Percentiles rank a stretch among this genome's conserved stretches.
These are phyloP conservation scores for Dioscorea alata DNA, from an alignment of 106 monocot species.

Conservation along the genomic window DNA sequence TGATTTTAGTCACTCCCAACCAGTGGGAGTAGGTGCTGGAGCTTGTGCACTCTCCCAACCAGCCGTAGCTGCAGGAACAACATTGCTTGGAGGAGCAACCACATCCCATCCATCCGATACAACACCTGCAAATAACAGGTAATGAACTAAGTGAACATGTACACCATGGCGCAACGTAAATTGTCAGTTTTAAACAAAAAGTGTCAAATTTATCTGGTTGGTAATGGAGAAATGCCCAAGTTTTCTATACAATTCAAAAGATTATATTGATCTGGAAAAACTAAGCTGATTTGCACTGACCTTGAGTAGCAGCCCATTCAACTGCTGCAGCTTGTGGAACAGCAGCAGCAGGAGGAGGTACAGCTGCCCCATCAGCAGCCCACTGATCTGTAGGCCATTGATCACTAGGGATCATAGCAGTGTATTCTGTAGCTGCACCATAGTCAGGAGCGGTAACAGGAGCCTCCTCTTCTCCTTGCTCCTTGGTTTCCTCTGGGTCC, in stretches of 20 bases:
- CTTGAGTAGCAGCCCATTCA: conserved; percentile 28
- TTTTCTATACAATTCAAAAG: background rate
- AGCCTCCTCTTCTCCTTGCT: conserved; percentile 59
- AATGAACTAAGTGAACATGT: background rate
- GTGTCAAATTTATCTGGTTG: too few species aligned
- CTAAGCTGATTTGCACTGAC: conserved; percentile 1
- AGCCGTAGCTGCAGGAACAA: background rate
- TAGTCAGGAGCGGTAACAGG: conserved; percentile 34
- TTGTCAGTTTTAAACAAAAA: too few species aligned
- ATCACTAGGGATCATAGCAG: conserved; percentile 13
- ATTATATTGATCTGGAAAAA: background rate
- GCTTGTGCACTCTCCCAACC: background rate
- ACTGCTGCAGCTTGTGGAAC: conserved; percentile 18
- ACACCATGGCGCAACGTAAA: background rate
- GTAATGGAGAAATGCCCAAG: too few species aligned
- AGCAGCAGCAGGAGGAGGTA: conserved; percentile 8
- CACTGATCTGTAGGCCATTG: conserved; percentile 37
- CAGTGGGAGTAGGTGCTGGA: conserved; percentile 12
- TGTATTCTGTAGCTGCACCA: conserved; percentile 35
- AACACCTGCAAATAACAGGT: background rate
- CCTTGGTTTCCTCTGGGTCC: conserved; percentile 80
- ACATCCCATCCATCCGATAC: conserved; percentile 37
- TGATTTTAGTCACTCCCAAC: conserved; percentile 13
- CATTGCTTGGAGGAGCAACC: conserved; percentile 18
- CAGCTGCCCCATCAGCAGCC: conserved; percentile 15